phyloP scores from a whole-genome alignment of 176 grass and related monocot genomes.

The Lolium multiflorum region DNA sequence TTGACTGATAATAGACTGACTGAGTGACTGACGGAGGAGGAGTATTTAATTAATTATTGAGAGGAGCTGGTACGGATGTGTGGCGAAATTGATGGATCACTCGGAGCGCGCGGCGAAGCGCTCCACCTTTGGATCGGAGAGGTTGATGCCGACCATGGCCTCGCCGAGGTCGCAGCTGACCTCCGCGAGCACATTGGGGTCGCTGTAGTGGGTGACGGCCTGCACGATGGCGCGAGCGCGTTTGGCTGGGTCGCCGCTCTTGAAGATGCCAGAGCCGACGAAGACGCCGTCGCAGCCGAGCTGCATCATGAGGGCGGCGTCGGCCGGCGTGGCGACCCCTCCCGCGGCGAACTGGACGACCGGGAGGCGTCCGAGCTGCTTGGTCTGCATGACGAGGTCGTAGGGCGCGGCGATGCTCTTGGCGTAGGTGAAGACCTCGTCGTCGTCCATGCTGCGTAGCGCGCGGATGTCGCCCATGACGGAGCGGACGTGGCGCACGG shows the following conservation, averaged over 20 bases:
- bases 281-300: conserved; percentile 77
- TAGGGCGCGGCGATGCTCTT: conserved; percentile 67
- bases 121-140: conserved; percentile 58
- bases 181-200: conserved; percentile 65
- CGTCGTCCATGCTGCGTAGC: conserved; percentile 77
- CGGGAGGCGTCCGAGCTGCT: conserved; percentile 65
- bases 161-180: conserved; percentile 70
- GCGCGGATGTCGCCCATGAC: conserved; percentile 70
- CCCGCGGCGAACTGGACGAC: conserved; percentile 79
- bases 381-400: conserved; percentile 79
- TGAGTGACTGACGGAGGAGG: not conserved
- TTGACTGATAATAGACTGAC: not conserved
- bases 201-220: conserved; percentile 75
- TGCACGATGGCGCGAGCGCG: conserved; percentile 71
- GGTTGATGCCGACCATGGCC: conserved; percentile 84
- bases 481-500: conserved; percentile 70
- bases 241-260: conserved; percentile 66
- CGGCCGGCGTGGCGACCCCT: conserved; percentile 58
- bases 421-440: conserved; percentile 75
- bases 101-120: conserved; percentile 71
- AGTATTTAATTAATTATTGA: conserved; percentile 18
- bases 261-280: conserved; percentile 83
- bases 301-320: conserved; percentile 82
- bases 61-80: not conserved
- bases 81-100: conserved; percentile 20